Base-by-base conservation (phyloP, 345 rosid genomes). In the Mangifera indica region DNA sequence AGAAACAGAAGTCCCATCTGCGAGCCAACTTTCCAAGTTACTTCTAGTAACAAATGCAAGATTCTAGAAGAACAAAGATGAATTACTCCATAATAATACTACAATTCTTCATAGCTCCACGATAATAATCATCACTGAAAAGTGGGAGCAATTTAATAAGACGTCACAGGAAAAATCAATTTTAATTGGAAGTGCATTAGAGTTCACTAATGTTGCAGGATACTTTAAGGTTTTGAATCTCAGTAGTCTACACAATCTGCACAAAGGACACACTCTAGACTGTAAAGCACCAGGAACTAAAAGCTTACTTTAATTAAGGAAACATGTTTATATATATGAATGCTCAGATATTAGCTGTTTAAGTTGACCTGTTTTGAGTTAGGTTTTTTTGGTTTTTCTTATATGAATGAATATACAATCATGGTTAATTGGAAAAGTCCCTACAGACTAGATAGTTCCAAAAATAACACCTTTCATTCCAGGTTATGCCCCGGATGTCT, bases 1-100 rank as follows among this genome's bases (percentile, higher is more conserved):
- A 83, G 79, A 93, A 87, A 77, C 98, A 93, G 83, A 91, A 93
- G 79, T 93, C 97, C 98, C 98, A 93, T 81, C 98, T 93, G 88
- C 80, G 79, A 66, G 76, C 17, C 73, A 63, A 71, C 73, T 72
- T 68, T 53, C 13, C 64, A 63, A 71, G 32, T 80, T 45, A 65
- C 55, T 13, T 68, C 57, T 18, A 37, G 44, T n/a, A 77, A 44
- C 29, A 42, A 22, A 69, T 0, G 24, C 15, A 56, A 44, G 2
- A 4, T 45, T 48, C 71, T 24, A 29, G 42, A 60, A 63, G 45
- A 51, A 67, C 53, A 72, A 22, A 37, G 65, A 66, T 14, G 44
- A 67, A 46, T 11, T 62, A 42, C 44, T 72, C 37, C 49, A 60
- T 60, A 10, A 65, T 34, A 60, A 46, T 72, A 17, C 37, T 56